phyloP scores from a whole-genome alignment of 2,329 filamentous ascomycete genomes.

The Cytospora mali region DNA sequence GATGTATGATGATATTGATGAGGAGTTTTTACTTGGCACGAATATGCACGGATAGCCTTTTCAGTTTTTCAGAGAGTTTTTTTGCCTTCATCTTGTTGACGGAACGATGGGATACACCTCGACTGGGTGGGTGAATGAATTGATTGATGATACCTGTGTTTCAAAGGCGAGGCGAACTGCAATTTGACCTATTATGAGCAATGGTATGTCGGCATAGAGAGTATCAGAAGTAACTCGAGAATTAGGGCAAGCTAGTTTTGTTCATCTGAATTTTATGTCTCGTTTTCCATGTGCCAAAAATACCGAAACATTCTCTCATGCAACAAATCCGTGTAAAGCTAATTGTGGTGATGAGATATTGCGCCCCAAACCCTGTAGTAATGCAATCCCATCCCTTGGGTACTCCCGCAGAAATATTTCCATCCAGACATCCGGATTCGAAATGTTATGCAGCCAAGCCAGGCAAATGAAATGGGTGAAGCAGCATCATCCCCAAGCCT shows the following conservation, averaged over 20 bases:
- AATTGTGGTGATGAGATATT: neutral
- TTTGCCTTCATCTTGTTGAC: too few species aligned
- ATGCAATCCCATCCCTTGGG: neutral
- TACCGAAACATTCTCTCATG: neutral
- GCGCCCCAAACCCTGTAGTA: neutral
- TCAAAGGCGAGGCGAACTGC: neutral
- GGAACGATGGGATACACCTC: neutral
- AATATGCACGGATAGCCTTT: neutral
- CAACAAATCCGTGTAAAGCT: constrained; percentile 6
- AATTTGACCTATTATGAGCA: neutral
- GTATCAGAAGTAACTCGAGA: too few species aligned
- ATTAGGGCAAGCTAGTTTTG: neutral
- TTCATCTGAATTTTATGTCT: neutral
- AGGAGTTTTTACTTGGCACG: neutral
- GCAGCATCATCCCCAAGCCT: neutral
- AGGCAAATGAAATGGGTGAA: neutral
- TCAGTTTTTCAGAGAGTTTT: too few species aligned
- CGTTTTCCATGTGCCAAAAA: neutral
- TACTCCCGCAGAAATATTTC: neutral
- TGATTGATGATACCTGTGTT: neutral
- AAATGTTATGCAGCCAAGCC: neutral
- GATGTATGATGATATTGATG: neutral
- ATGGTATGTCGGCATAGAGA: neutral
- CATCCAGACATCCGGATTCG: neutral
- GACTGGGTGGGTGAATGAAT: neutral